Conservation (phyloP, 352 stramenopile species). For the Aphanomyces cochlioides region DNA sequence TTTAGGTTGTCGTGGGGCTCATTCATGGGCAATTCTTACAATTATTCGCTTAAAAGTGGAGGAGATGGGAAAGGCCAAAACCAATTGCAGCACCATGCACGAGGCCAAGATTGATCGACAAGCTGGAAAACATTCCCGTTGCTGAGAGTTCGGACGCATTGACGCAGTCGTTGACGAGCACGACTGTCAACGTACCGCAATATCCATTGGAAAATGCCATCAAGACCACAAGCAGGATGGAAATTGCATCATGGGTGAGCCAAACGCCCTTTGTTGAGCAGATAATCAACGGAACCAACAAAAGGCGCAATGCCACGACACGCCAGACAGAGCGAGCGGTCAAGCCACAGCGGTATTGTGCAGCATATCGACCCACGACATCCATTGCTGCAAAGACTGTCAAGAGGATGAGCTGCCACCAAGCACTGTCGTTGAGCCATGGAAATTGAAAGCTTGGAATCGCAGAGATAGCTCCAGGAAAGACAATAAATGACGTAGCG, state of each 20-base stretch:
- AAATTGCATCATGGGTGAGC: constrained; percentile 2
- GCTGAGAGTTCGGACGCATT: neutral
- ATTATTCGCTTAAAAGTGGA: too few species aligned
- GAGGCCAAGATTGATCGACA: constrained; percentile 11
- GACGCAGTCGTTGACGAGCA: neutral
- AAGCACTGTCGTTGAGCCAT: neutral
- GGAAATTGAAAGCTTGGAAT: constrained; percentile 7
- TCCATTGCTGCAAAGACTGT: neutral
- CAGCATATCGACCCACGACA: neutral
- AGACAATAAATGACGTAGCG: neutral
- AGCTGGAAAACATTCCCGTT: neutral
- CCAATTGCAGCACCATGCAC: neutral
- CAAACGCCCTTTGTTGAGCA: neutral
- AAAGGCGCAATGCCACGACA: neutral
- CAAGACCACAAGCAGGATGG: neutral
- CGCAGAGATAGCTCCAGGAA: neutral
- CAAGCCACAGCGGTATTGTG: neutral
- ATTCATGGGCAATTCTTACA: too few species aligned
- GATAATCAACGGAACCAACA: neutral
- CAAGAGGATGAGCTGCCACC: constrained; percentile 7
- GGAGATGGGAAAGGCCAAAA: neutral
- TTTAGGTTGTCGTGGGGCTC: too few species aligned
- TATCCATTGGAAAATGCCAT: neutral
- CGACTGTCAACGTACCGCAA: neutral
- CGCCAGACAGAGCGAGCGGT: neutral